Conservation (phyloP, 768 basidiomycete genomes). For the Lentinula aciculospora region DNA sequence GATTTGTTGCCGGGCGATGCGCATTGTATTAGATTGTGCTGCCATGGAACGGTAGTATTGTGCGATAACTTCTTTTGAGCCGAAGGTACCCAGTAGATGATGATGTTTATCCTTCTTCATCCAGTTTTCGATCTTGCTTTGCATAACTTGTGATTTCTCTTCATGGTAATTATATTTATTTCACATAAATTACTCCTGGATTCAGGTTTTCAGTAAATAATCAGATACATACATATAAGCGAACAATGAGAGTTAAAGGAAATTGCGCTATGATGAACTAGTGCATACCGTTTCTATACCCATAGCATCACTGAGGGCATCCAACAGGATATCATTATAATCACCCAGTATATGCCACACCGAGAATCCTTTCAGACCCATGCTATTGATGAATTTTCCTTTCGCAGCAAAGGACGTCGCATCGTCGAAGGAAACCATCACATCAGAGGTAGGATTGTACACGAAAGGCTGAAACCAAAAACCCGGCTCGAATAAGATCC, state of each 20-base stretch:
- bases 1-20: too few species aligned
- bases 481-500: neutral
- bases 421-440: slow-evolving; percentile 69
- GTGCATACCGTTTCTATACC: slow-evolving; percentile 5
- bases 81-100: too few species aligned
- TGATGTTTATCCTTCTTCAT: too few species aligned
- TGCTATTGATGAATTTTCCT: slow-evolving; percentile 51
- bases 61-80: too few species aligned
- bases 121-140: too few species aligned
- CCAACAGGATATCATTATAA: slow-evolving; percentile 48
- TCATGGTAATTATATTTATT: too few species aligned
- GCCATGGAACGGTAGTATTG: too few species aligned
- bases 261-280: neutral
- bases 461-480: slow-evolving; percentile 49
- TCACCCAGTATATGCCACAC: slow-evolving; percentile 69
- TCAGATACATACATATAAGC: too few species aligned
- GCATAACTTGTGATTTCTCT: too few species aligned
- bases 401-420: slow-evolving; percentile 56
- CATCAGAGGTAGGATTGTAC: slow-evolving; percentile 45
- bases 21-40: too few species aligned
- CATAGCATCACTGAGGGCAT: slow-evolving; percentile 42
- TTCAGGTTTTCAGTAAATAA: neutral
- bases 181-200: neutral
- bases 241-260: neutral
- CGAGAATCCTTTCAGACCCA: slow-evolving; percentile 53